A percentile compares a stretch with the other conserved stretches of the same genome.
Conservation (phyloP, 768 basidiomycete genomes). For the Zangia roseola region DNA sequence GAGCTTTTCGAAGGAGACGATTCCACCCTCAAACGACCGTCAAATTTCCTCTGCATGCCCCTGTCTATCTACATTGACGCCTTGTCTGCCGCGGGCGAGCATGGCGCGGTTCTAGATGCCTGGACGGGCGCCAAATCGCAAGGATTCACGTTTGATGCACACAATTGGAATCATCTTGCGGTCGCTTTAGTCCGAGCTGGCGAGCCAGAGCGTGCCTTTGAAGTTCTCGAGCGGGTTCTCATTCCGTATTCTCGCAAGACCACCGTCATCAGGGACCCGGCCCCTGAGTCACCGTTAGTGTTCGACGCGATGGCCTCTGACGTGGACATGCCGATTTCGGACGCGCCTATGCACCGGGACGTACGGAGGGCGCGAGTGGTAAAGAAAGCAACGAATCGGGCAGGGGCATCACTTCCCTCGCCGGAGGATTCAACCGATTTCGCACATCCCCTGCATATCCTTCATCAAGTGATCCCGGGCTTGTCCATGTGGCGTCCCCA, state of each 20-base stretch:
- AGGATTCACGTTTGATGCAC: conserved; percentile 79
- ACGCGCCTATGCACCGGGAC: conserved; percentile 30
- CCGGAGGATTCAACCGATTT: conserved; percentile 41
- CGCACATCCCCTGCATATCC: conserved; percentile 55
- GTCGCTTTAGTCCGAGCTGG: conserved; percentile 77
- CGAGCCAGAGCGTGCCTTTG: conserved; percentile 80
- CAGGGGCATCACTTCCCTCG: conserved; percentile 10
- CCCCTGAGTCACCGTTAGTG: conserved; percentile 41
- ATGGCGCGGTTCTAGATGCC: conserved; percentile 55
- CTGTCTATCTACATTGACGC: conserved; percentile 82
- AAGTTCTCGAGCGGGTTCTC: conserved; percentile 75
- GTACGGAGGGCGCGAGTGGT: conserved; percentile 26
- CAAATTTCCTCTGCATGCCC: conserved; percentile 69
- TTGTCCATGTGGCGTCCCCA: conserved; percentile 73
- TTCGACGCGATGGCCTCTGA: conserved; percentile 32
- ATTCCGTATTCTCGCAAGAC: conserved; percentile 50
- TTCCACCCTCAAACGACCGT: conserved; percentile 28
- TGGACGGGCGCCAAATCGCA: conserved; percentile 65
- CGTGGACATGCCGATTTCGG: conserved; percentile 24
- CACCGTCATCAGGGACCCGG: conserved; percentile 23
- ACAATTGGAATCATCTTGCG: conserved; percentile 89
- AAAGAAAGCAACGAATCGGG: conserved; percentile 15
- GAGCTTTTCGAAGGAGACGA: conserved; percentile 31
- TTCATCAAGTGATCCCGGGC: conserved; percentile 61
- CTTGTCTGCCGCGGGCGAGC: conserved; percentile 61